These are phyloP conservation scores for Stephania cephalantha DNA, from an alignment of 164 flowering plant species.

Conservation along the genomic window DNA sequence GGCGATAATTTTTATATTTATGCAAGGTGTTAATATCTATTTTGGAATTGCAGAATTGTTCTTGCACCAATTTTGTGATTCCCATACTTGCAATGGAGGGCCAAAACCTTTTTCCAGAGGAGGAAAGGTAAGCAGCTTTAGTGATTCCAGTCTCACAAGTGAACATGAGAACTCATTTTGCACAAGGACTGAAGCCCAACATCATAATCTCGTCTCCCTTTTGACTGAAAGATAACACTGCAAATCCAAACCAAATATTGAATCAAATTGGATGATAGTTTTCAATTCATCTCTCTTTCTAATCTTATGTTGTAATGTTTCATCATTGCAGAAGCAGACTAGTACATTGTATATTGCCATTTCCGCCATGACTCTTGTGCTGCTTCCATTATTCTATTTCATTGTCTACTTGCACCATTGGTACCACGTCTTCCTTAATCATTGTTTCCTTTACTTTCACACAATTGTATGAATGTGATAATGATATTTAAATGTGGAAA, in stretches of 20 bases:
- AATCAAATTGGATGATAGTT: background rate
- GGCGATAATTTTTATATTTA: background rate
- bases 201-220: background rate
- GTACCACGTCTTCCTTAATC: slow-evolving; percentile 26
- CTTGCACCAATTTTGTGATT: slow-evolving; percentile 90
- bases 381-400: slow-evolving; percentile 79
- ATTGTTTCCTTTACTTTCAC: background rate
- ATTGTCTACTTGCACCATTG: slow-evolving; percentile 71
- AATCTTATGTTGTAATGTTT: background rate
- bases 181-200: background rate
- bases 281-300: background rate
- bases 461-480: background rate
- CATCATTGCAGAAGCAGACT: slow-evolving; percentile 59
- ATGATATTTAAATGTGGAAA: background rate
- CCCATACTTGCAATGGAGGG: slow-evolving; percentile 71
- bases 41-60: slow-evolving; percentile 55
- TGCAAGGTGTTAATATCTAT: background rate
- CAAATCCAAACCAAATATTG: background rate
- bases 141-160: slow-evolving; percentile 4
- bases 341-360: slow-evolving; percentile 63
- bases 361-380: slow-evolving; percentile 72
- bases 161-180: background rate
- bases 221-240: background rate
- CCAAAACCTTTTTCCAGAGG: slow-evolving; percentile 71
- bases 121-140: slow-evolving; percentile 42